Percentiles rank a stretch among this genome's conserved stretches.
Conservation (phyloP, 2,329 filamentous ascomycete genomes). For the Ustilaginoidea virens region DNA sequence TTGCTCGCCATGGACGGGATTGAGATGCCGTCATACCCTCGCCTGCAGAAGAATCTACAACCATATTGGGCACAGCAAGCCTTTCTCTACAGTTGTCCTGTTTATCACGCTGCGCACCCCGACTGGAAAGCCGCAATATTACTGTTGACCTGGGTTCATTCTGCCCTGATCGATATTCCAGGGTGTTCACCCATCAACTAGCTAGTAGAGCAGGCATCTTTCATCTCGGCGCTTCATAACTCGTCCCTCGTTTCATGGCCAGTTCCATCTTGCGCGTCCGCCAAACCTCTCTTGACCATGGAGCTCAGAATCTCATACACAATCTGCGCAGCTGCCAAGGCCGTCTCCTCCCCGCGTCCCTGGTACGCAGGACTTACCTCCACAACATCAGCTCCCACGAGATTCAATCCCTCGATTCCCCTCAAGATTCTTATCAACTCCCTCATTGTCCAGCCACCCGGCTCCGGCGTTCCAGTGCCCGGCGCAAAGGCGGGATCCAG, state of each 20-base stretch:
- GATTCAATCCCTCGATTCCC: slow-evolving; percentile 66
- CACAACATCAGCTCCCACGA: slow-evolving; percentile 82
- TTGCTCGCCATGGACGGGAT: too few species aligned
- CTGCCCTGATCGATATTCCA: too few species aligned
- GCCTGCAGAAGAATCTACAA: too few species aligned
- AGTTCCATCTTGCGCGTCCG: slow-evolving; percentile 19
- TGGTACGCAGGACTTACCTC: slow-evolving; percentile 77
- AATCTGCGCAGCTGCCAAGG: slow-evolving; percentile 69
- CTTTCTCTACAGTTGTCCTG: too few species aligned
- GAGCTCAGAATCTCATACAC: slow-evolving; percentile 74
- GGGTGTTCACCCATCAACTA: too few species aligned
- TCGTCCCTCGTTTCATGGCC: slow-evolving; percentile 24
- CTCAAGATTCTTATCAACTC: slow-evolving; percentile 74
- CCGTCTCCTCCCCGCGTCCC: slow-evolving; percentile 63
- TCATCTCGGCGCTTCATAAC: slow-evolving; percentile 15
- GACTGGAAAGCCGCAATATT: too few species aligned
- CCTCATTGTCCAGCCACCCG: slow-evolving; percentile 79
- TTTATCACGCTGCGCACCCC: too few species aligned
- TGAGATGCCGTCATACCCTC: too few species aligned
- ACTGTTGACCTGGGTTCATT: too few species aligned
- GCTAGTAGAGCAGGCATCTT: too few species aligned
- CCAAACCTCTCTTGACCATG: slow-evolving; percentile 42
- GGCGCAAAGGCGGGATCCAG: slow-evolving; percentile 55
- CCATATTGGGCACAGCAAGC: too few species aligned
- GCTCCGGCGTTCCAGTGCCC: slow-evolving; percentile 77